These are phyloP conservation scores for Thecaphora frezii DNA, from an alignment of 1,284 basidiomycete species.

Conservation along the genomic window DNA sequence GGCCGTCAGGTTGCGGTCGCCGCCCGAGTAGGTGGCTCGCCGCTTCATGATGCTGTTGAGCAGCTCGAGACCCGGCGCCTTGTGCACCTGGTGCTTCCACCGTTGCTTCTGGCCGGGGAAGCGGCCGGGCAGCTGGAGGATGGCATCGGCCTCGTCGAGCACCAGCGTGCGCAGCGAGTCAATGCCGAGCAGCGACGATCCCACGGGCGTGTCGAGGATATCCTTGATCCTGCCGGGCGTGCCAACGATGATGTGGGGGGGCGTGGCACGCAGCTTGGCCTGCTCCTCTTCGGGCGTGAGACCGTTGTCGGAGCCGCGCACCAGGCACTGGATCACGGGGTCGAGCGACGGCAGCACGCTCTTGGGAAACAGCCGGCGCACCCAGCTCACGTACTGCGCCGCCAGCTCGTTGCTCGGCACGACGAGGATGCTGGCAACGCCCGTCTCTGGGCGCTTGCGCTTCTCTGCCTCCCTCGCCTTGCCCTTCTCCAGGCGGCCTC, in stretches of 20 bases:
- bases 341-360: constrained; percentile 28
- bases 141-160: constrained; percentile 53
- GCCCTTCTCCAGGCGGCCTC: neutral
- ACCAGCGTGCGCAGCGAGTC: constrained; percentile 46
- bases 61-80: constrained; percentile 44
- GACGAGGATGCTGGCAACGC: constrained; percentile 46
- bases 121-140: constrained; percentile 51
- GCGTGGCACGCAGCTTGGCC: constrained; percentile 24
- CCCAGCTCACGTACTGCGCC: constrained; percentile 50
- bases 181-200: constrained; percentile 41
- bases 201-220: constrained; percentile 35
- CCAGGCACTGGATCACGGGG: constrained; percentile 45
- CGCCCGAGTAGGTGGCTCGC: constrained; percentile 48
- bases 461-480: neutral
- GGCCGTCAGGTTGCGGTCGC: constrained; percentile 34
- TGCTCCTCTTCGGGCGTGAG: constrained; percentile 29
- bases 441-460: constrained; percentile 7
- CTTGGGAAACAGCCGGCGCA: constrained; percentile 35
- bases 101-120: constrained; percentile 50
- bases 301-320: constrained; percentile 32
- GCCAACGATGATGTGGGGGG: constrained; percentile 53
- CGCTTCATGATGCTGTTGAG: constrained; percentile 47
- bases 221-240: constrained; percentile 51
- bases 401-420: constrained; percentile 57
- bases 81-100: constrained; percentile 52